Percentiles rank a stretch among this genome's conserved stretches.
Conservation (phyloP, 345 rosid species). For the Ailanthus altissimus region DNA sequence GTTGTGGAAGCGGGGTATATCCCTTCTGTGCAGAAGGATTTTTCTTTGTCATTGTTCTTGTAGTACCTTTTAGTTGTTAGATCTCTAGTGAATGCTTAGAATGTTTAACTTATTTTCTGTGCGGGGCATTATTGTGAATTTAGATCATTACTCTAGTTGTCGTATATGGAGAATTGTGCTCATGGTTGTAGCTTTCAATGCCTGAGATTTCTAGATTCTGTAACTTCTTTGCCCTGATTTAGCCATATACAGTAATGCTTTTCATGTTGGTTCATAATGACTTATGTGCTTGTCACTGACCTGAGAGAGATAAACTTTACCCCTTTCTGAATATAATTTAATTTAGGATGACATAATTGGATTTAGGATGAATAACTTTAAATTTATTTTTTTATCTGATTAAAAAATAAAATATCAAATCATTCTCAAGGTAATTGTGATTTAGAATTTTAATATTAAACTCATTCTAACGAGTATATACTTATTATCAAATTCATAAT, state of each 20-base stretch:
- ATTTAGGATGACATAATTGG: too few species aligned
- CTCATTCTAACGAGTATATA: too few species aligned
- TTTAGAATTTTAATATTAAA: too few species aligned
- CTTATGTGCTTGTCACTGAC: not conserved
- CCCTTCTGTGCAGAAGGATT: conserved; percentile 32
- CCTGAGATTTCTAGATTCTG: not conserved
- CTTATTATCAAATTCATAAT: too few species aligned
- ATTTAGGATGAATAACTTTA: too few species aligned
- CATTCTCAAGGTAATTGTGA: too few species aligned
- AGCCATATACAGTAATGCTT: not conserved
- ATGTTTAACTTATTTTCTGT: not conserved
- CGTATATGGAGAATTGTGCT: conserved; percentile 12
- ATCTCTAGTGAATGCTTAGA: conserved; percentile 20
- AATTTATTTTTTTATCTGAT: too few species aligned
- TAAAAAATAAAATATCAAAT: too few species aligned
- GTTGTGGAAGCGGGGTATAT: conserved; percentile 15
- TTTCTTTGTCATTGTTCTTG: not conserved
- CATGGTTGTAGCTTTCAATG: not conserved
- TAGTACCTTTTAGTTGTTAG: conserved; percentile 30
- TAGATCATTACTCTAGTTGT: conserved; percentile 10
- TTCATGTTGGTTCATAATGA: not conserved
- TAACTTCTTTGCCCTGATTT: not conserved
- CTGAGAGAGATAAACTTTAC: too few species aligned
- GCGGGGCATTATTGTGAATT: not conserved
- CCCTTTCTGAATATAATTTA: too few species aligned